Evolutionary conservation across 345 rosid genomes (phyloP), one percentile per base, ranked within the genome.

Genomic region (Isatis tinctoria): DNA sequence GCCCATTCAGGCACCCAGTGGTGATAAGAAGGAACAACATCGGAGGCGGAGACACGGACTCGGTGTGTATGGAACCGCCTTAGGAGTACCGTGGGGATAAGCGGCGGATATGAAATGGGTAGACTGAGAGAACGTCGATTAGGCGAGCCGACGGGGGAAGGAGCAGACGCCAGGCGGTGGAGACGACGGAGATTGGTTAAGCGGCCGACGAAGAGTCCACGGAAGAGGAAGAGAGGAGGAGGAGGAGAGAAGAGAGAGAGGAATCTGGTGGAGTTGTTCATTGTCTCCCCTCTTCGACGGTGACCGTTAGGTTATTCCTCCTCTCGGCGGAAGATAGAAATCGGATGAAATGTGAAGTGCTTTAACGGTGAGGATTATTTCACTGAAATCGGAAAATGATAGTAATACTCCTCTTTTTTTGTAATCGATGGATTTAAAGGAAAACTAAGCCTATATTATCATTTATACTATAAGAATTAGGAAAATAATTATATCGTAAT

Each of bases 211-310:
- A 81, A 74, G 20, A 79, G 43, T 36, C 74, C 41, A 75, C 75
- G 82, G 40, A 69, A 68, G 57, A 30, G 74, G 63, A 76, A 79
- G 6, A 77, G 76, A 14, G 82, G 80, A 52, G 84, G 79, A 67
- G 89, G 76, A 33, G 87, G 61, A 68, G 88, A 71, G 22, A 91
- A 87, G 65, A 88, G 87, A 65, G 86, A 59, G 72, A 91, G 75
- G 81, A 91, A 73, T 61, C 90, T 81, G 49, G 89, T 71, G 79
- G 89, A 77, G 79, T 80, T 76, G 69, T 87, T 82, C 96, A 91
- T 90, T 41, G 74, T 32, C 69, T 8, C 77, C 41, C 48, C 53
- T 24, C 49, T 20, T 43, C 73, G 61, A 56, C 78, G 69, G 73
- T 48, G 68, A 44, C 58, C 20, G 72, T 56, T 65, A 41, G 76